Evolutionary conservation across 208 protist species (phyloP).

Genomic region (Wallacemonas sp.): DNA sequence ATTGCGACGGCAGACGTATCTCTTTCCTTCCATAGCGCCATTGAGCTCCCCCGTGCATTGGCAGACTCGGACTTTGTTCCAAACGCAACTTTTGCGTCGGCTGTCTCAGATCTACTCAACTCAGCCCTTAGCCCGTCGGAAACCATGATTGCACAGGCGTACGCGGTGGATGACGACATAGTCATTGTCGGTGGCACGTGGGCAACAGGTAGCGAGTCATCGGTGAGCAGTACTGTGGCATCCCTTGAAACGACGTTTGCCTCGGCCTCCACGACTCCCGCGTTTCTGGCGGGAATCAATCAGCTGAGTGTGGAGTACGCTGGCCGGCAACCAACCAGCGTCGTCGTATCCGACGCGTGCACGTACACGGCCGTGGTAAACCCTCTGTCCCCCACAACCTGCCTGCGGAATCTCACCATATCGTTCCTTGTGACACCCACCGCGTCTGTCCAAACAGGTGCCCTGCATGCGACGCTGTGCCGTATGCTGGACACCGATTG

Average conservation of each 20-base stretch:
- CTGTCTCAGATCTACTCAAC: slow-evolving; percentile 31
- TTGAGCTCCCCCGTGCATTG: slow-evolving; percentile 41
- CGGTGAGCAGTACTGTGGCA: slow-evolving; percentile 19
- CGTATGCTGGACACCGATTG: slow-evolving; percentile 37
- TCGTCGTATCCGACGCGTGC: slow-evolving; percentile 45
- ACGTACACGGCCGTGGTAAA: slow-evolving; percentile 22
- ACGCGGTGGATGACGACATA: slow-evolving; percentile 32
- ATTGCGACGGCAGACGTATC: slow-evolving; percentile 23
- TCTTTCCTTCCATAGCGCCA: slow-evolving; percentile 34
- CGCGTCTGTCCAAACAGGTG: neutral
- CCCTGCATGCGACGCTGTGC: slow-evolving; percentile 32
- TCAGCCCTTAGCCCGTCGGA: slow-evolving; percentile 15
- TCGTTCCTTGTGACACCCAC: slow-evolving; percentile 16
- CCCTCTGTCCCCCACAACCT: slow-evolving; percentile 6
- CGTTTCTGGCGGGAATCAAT: slow-evolving; percentile 36
- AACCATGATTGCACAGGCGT: slow-evolving; percentile 19
- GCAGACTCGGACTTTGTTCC: slow-evolving; percentile 25
- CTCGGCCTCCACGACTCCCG: neutral
- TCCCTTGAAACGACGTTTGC: slow-evolving; percentile 40
- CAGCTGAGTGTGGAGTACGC: slow-evolving; percentile 32
- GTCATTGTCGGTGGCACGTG: slow-evolving; percentile 39
- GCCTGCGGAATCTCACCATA: slow-evolving; percentile 24
- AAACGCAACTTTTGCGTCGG: slow-evolving; percentile 23
- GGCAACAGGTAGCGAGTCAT: slow-evolving; percentile 23
- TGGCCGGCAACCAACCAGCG: slow-evolving; percentile 40